Conservation (phyloP, 441 rosid genomes). For the Erysimum pusillum region DNA sequence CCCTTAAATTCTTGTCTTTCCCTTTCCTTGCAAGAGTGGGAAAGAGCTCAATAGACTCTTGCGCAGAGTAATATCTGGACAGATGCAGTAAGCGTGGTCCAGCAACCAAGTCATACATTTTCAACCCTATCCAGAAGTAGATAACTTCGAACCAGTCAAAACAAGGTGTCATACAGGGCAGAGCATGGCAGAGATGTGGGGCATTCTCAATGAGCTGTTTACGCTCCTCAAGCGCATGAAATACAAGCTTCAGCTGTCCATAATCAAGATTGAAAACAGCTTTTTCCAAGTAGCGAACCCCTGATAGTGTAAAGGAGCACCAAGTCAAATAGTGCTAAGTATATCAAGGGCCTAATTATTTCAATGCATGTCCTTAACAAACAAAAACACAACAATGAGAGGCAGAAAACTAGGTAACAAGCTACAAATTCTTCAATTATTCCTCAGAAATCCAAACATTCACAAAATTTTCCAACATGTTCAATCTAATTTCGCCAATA, state of each 20-base stretch:
- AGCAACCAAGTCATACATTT: constrained; percentile 96
- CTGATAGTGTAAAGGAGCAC: constrained; percentile 44
- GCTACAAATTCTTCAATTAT: neutral
- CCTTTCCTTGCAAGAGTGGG: constrained; percentile 92
- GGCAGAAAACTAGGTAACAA: neutral
- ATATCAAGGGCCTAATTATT: neutral
- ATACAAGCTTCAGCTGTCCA: constrained; percentile 90
- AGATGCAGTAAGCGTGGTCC: constrained; percentile 82
- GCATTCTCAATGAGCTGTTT: constrained; percentile 94
- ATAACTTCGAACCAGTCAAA: constrained; percentile 93
- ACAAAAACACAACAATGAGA: neutral
- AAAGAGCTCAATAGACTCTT: constrained; percentile 87
- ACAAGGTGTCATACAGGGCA: constrained; percentile 99
- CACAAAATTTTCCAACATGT: neutral
- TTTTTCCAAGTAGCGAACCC: constrained; percentile 97
- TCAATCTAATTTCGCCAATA: neutral
- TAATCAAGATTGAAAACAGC: constrained; percentile 93
- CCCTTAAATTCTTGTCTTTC: constrained; percentile 70
- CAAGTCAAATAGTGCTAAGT: neutral
- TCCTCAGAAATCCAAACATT: constrained; percentile 10
- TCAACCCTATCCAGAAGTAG: constrained; percentile 94
- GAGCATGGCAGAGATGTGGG: constrained; percentile 92
- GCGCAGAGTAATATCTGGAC: constrained; percentile 86
- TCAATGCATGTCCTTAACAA: neutral
- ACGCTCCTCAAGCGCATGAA: constrained; percentile 96